phyloP scores from a whole-genome alignment of 805 yeast species.

The Brettanomyces nanus region DNA sequence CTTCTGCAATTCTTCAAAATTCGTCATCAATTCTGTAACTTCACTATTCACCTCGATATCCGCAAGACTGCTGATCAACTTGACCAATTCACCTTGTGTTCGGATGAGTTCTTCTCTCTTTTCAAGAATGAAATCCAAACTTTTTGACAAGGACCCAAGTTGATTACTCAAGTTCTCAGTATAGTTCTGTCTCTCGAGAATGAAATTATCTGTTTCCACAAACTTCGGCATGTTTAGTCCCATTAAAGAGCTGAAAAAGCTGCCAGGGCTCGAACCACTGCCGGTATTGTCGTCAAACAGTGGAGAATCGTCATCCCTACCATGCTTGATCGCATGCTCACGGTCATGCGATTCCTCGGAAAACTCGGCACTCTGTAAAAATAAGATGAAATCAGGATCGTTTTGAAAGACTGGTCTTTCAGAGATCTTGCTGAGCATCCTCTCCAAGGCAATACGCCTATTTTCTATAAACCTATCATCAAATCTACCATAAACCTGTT shows the following conservation, averaged over 20 bases:
- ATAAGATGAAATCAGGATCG: slow-evolving; percentile 73
- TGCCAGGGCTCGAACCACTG: slow-evolving; percentile 15
- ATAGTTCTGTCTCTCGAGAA: slow-evolving; percentile 58
- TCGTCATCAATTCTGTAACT: slow-evolving; percentile 53
- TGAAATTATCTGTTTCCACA: slow-evolving; percentile 72
- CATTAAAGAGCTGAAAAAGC: slow-evolving; percentile 62
- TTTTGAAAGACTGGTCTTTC: slow-evolving; percentile 45
- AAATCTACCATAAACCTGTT: slow-evolving; percentile 87
- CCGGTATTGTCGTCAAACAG: slow-evolving; percentile 13
- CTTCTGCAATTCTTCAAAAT: slow-evolving; percentile 65
- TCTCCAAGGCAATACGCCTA: slow-evolving; percentile 75
- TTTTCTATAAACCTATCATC: slow-evolving; percentile 84
- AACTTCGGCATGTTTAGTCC: slow-evolving; percentile 56
- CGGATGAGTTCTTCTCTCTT: slow-evolving; percentile 70
- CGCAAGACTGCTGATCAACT: slow-evolving; percentile 49
- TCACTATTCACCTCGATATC: slow-evolving; percentile 66
- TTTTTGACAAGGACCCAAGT: slow-evolving; percentile 56
- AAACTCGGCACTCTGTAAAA: slow-evolving; percentile 69
- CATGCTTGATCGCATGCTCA: slow-evolving; percentile 35
- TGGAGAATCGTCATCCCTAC: slow-evolving; percentile 25
- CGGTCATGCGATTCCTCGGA: slow-evolving; percentile 59
- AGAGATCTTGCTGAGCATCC: slow-evolving; percentile 73
- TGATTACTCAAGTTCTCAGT: slow-evolving; percentile 68
- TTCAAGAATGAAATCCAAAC: slow-evolving; percentile 63
- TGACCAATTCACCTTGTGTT: slow-evolving; percentile 58